Evolutionary conservation across 2,329 filamentous ascomycete genomes (phyloP).

Genomic region (Blastomyces gilchristii): DNA sequence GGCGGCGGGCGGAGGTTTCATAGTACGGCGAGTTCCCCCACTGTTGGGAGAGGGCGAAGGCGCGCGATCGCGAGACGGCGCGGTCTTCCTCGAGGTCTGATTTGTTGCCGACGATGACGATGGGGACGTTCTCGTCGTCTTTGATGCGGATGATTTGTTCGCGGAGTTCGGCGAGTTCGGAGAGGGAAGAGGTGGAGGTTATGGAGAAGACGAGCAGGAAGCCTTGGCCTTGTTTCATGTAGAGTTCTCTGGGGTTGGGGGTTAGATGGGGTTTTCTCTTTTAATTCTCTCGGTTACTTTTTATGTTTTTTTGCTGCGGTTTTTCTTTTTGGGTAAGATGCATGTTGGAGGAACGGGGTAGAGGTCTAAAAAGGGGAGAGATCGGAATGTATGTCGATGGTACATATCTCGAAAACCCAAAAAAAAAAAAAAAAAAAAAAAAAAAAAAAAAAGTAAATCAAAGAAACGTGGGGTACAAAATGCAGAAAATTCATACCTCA

Average conservation of each 20-base stretch:
- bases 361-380: neutral
- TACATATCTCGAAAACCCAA: too few relatives aligned
- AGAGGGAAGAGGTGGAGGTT: conserved; percentile 71
- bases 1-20: conserved; percentile 71
- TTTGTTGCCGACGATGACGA: conserved; percentile 89
- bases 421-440: too few relatives aligned
- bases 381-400: neutral
- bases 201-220: conserved; percentile 91
- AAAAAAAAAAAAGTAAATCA: too few relatives aligned
- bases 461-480: neutral
- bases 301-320: too few relatives aligned
- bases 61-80: conserved; percentile 63
- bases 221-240: conserved; percentile 89
- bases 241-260: conserved; percentile 52
- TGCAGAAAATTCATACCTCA: conserved; percentile 39
- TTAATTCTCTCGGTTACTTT: neutral
- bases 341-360: neutral
- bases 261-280: conserved; percentile 25
- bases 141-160: conserved; percentile 90
- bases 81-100: conserved; percentile 81
- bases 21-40: conserved; percentile 87
- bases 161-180: conserved; percentile 68
- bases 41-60: conserved; percentile 72
- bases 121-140: conserved; percentile 71
- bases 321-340: neutral